These are phyloP conservation scores for Mortierella sp. DNA, from an alignment of 371 early-diverging fungal genomes.

Conservation along the genomic window DNA sequence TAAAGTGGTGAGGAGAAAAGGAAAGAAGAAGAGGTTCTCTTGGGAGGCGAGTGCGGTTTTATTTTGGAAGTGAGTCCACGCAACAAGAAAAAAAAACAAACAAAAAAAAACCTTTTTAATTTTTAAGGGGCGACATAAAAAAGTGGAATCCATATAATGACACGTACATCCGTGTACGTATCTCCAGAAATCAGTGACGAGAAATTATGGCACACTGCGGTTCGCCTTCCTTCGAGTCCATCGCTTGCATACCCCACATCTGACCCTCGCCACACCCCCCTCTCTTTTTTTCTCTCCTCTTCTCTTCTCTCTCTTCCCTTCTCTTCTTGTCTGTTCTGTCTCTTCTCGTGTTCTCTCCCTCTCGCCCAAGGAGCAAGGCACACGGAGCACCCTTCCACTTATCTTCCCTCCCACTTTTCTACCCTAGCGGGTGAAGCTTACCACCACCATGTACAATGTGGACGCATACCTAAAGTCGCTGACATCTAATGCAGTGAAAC, in stretches of 20 bases:
- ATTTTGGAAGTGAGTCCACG: neutral
- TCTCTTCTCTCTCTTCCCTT: neutral
- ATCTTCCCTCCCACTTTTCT: neutral
- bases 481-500: conserved; percentile 74
- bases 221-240: too few species aligned
- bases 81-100: conserved; percentile 17
- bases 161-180: too few species aligned
- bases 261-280: too few species aligned
- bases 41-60: conserved; percentile 4
- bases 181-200: too few species aligned
- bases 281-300: conserved; percentile 1
- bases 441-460: conserved; percentile 41
- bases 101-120: conserved; percentile 9
- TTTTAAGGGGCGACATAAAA: conserved; percentile 3
- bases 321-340: neutral
- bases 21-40: conserved; percentile 23
- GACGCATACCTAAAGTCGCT: conserved; percentile 51
- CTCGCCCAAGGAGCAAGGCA: too few species aligned
- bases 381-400: neutral
- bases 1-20: conserved; percentile 43
- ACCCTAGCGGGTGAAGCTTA: neutral
- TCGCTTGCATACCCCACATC: too few species aligned
- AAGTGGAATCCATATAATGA: too few species aligned
- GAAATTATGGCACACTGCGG: too few species aligned
- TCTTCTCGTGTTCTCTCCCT: neutral